Conservation (phyloP, 352 stramenopile species). For the Blastocystis sp. region DNA sequence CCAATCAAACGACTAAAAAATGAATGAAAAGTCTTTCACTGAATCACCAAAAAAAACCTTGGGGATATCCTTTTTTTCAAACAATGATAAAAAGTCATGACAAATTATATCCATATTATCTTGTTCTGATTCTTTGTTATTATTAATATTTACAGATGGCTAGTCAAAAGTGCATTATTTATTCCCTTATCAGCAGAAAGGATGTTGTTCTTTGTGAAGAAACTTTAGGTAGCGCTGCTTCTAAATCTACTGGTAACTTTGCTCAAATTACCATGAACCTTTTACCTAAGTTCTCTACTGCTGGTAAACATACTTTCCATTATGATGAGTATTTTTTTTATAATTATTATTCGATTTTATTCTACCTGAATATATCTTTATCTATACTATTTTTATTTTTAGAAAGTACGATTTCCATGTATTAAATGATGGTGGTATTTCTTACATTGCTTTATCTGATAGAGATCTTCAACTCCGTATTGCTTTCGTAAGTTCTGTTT, state of each 20-base stretch:
- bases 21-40: no score
- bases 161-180: slow-evolving; percentile 26
- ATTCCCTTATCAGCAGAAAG: slow-evolving; percentile 9
- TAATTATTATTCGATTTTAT: no score
- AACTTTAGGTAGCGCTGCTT: slow-evolving; percentile 8
- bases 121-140: no score
- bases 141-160: no score
- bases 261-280: slow-evolving; percentile 25
- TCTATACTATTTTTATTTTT: no score
- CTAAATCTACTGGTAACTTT: slow-evolving; percentile 29
- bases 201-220: slow-evolving; percentile 31
- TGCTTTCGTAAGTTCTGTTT: slow-evolving; percentile 6
- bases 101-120: no score
- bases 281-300: slow-evolving; percentile 22
- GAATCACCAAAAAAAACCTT: no score
- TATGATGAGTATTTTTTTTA: slow-evolving; percentile 1
- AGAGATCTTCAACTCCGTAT: slow-evolving; percentile 10
- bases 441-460: slow-evolving; percentile 20
- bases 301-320: slow-evolving; percentile 20
- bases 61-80: no score
- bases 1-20: no score
- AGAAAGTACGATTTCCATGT: slow-evolving; percentile 26
- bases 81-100: no score
- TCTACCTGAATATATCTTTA: no score
- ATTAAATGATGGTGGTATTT: slow-evolving; percentile 6